Base-by-base conservation (phyloP, 2,329 filamentous ascomycete genomes). In the Beauveria bassiana region DNA sequence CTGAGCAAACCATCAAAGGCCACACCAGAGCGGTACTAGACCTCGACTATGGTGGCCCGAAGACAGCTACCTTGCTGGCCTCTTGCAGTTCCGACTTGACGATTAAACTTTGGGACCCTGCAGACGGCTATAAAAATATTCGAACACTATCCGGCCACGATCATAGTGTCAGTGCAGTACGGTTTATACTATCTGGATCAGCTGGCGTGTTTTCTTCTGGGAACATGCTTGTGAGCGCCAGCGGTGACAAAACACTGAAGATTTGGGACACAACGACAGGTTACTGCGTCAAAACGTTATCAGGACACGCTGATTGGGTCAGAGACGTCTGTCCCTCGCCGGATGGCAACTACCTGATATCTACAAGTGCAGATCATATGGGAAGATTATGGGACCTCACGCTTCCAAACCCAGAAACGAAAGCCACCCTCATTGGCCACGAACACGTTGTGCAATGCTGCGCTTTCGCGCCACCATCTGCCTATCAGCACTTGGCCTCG, bases 201-300 rank as follows among this genome's bases (percentile, higher is more conserved):
- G 88, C 88, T 1, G 91, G 89, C 47, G 86, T 87, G 2, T 89
- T 89, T 2, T 81, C 86, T n/a, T 90, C 89, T 1, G 89, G 90
- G 34, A 96, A 96, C 68, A 81, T 96, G 18, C 81, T 97, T 1
- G 91, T 95, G 12, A 93, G 88, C 63, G 92, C 92, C 7, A 93
- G 89, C 67, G 82, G 93, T 71, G 93, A 97, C 73, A 89, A 89
- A 72, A 90, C 90, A 2, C 78, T 98, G 58, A 84, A 89, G 62
- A 89, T 97, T 73, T 97, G 93, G 93, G 92, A 97, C 70, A 89
- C 93, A 28, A 92, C 89, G 31, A 97, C 92, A 0, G 93, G 93
- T 6, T 97, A 93, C 72, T 96, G 92, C 70, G 82, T 97, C 49
- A 92, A 91, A 73, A 96, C 93, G n/a, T 81, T 97, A 65, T 83